These are phyloP conservation scores for Kazachstania kunashirensis DNA, from an alignment of 805 yeast genomes.

Conservation along the genomic window DNA sequence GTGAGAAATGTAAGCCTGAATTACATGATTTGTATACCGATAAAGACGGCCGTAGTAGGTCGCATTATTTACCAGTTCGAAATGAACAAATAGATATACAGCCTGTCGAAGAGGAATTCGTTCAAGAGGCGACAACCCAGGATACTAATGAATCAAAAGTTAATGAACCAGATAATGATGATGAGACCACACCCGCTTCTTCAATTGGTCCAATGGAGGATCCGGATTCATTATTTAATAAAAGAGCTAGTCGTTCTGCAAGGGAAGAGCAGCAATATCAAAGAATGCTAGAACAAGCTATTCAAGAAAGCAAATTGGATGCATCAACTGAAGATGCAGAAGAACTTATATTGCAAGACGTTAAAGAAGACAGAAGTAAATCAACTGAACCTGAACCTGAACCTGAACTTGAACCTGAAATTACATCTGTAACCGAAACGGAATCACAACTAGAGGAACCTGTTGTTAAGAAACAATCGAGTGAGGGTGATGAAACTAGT, in stretches of 20 bases:
- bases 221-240: slow-evolving; percentile 11
- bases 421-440: too few relatives aligned
- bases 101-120: not conserved
- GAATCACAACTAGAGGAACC: too few relatives aligned
- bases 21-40: slow-evolving; percentile 40
- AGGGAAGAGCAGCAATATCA: slow-evolving; percentile 38
- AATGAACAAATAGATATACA: not conserved
- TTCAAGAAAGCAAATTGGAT: slow-evolving; percentile 29
- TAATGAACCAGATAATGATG: slow-evolving; percentile 10
- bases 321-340: not conserved
- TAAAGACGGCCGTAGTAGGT: slow-evolving; percentile 19
- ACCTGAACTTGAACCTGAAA: too few relatives aligned
- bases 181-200: not conserved
- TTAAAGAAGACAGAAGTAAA: too few relatives aligned
- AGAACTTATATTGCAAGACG: not conserved
- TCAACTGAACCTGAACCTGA: too few relatives aligned
- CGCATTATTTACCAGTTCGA: slow-evolving; percentile 32
- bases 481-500: not conserved
- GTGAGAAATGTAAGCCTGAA: slow-evolving; percentile 85
- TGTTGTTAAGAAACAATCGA: too few relatives aligned
- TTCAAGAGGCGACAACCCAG: not conserved
- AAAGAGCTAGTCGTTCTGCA: slow-evolving; percentile 31
- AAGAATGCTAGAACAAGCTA: slow-evolving; percentile 33
- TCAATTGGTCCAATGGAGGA: not conserved
- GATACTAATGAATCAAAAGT: not conserved